These are phyloP conservation scores for Penicillium ucsense DNA, from an alignment of 495 filamentous ascomycete species.

Conservation along the genomic window DNA sequence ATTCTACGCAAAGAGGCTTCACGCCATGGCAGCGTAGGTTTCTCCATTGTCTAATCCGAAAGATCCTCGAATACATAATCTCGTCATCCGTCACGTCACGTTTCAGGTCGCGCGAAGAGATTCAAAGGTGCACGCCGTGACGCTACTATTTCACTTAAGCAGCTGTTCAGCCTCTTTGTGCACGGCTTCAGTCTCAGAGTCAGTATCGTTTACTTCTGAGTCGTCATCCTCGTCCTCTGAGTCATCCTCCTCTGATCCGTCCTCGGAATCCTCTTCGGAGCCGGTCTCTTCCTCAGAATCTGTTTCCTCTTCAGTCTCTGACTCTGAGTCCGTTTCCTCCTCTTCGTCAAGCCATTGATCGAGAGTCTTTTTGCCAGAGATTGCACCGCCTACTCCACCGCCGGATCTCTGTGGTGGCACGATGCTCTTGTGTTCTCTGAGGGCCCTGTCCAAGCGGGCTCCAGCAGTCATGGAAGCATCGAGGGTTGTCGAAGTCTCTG, in stretches of 20 bases:
- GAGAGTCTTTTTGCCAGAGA: slow-evolving; percentile 54
- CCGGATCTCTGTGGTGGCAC: slow-evolving; percentile 11
- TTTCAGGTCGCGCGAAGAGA: background rate
- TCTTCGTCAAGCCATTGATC: slow-evolving; percentile 75
- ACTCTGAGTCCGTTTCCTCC: slow-evolving; percentile 36
- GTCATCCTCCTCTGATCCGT: background rate
- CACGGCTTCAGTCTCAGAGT: slow-evolving; percentile 23
- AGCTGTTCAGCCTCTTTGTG: slow-evolving; percentile 18
- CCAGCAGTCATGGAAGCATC: slow-evolving; percentile 44
- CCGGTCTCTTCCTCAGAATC: slow-evolving; percentile 31
- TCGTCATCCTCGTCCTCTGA: slow-evolving; percentile 13
- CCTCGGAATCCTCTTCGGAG: slow-evolving; percentile 39
- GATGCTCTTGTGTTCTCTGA: slow-evolving; percentile 29
- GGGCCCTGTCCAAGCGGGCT: slow-evolving; percentile 52
- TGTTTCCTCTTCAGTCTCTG: slow-evolving; percentile 35
- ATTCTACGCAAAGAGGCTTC: no score
- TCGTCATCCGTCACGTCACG: no score
- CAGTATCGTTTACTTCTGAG: slow-evolving; percentile 38
- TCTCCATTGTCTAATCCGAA: no score
- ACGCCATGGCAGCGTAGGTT: no score
- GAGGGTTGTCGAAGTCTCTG: slow-evolving; percentile 11
- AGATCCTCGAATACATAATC: no score
- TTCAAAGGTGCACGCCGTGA: background rate
- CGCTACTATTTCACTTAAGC: slow-evolving; percentile 1
- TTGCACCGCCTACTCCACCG: slow-evolving; percentile 3